A percentile compares a stretch with the other conserved stretches of the same genome.
Conservation (phyloP, 2,329 filamentous ascomycete species). For the Beauveria sp. region DNA sequence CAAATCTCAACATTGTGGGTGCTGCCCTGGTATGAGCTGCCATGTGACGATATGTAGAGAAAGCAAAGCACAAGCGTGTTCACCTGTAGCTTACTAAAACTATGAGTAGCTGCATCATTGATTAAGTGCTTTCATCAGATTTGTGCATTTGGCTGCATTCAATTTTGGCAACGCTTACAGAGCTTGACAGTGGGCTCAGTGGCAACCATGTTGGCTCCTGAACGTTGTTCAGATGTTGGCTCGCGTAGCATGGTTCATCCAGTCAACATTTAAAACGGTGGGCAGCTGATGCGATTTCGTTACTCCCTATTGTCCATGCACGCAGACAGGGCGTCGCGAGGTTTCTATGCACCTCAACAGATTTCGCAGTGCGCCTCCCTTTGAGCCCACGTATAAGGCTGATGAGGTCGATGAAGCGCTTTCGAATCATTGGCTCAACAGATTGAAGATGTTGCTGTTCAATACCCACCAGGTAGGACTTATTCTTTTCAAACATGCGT, state of each 20-base stretch:
- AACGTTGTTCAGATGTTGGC: not conserved
- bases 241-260: not conserved
- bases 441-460: not conserved
- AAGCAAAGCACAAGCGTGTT: too few relatives aligned
- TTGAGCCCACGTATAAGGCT: not conserved
- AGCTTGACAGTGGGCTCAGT: too few relatives aligned
- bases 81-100: too few relatives aligned
- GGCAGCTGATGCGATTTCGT: not conserved
- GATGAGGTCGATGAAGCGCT: not conserved
- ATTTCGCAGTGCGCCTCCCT: not conserved
- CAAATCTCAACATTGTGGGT: too few relatives aligned
- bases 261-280: not conserved
- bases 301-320: not conserved
- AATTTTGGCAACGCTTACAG: too few relatives aligned
- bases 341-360: not conserved
- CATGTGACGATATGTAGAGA: too few relatives aligned
- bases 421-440: not conserved
- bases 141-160: too few relatives aligned
- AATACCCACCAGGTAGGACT: not conserved
- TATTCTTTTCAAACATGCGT: not conserved
- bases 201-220: too few relatives aligned
- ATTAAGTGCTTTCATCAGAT: too few relatives aligned
- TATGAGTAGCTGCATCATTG: too few relatives aligned
- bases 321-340: not conserved
- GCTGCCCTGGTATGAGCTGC: too few relatives aligned